Base-by-base conservation (phyloP, 2,329 filamentous ascomycete species). In the Ciborinia camelliae region DNA sequence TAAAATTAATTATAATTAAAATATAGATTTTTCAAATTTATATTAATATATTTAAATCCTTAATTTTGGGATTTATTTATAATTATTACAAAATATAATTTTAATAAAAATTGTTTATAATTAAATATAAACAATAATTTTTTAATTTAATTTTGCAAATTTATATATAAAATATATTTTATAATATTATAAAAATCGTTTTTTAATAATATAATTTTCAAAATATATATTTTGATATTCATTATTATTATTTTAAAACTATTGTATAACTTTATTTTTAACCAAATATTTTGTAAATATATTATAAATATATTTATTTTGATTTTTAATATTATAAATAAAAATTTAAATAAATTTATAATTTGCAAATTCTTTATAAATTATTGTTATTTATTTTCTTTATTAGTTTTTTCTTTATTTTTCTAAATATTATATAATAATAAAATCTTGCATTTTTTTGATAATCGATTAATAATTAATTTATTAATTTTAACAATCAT, bases 1-100 rank as follows among this genome's bases (percentile, higher is more conserved):
- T 63, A 63, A 54, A 63, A 54, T 26, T 63, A 39, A 7, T 26
- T 39, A 35, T 63, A 39, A 54, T n/a, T 43, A 63, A 63, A 63
- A 26, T 35, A 37, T n/a, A 28, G 15, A 18, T 8, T 54, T 23
- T 28, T 32, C 12, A 63, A 48, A 62, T 62, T 15, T 2, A 62
- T 18, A 14, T n/a, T 30, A 23, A 62, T 41, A 20, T 23, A 41
- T 26, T 37, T 43, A 30, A 62, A 62, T 1, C 12, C 23, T 23
- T 62, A 30, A 10, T 18, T 4, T 43, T 62, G 35, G 4, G n/a
- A 62, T 30, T 62, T 62, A 43, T 62, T 62, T 18, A 62, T 62
- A 1, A 35, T 62, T 47, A 63, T 63, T 43, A 15, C 15, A 48
- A 63, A 63, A 23, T 23, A 63, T n/a, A 63, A 30, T 41, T 26